phyloP scores from a whole-genome alignment of 106 monocot species.

The Phalaenopsis equestris region DNA sequence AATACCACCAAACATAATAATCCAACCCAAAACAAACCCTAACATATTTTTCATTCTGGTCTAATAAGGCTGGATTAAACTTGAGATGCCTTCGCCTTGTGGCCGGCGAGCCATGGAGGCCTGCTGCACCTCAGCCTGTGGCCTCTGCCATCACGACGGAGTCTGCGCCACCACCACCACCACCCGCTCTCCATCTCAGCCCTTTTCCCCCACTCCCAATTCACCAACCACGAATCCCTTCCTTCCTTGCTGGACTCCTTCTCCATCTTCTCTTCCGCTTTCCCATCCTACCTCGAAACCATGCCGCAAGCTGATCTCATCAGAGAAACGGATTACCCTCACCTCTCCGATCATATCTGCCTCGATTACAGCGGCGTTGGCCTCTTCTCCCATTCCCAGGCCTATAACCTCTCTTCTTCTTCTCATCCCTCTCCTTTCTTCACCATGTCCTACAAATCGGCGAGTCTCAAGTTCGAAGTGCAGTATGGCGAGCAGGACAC shows the following conservation, averaged over 20 bases:
- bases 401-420: neutral
- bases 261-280: conserved; percentile 38
- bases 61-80: too few relatives aligned
- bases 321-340: conserved; percentile 46
- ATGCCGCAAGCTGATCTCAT: conserved; percentile 32
- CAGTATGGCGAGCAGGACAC: conserved; percentile 18
- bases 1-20: too few relatives aligned
- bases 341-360: conserved; percentile 55
- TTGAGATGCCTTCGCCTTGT: conserved; percentile 3
- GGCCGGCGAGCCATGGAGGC: neutral
- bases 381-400: conserved; percentile 30
- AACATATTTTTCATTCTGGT: too few relatives aligned
- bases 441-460: conserved; percentile 47
- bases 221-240: conserved; percentile 75
- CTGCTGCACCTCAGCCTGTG: conserved; percentile 6
- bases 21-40: too few relatives aligned
- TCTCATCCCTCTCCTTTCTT: conserved; percentile 28
- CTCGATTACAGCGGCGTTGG: conserved; percentile 66
- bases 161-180: conserved; percentile 13
- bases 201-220: conserved; percentile 45
- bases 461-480: conserved; percentile 30
- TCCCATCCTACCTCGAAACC: conserved; percentile 47
- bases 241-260: conserved; percentile 44
- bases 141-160: neutral
- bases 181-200: conserved; percentile 24